Percentiles rank a stretch among this genome's conserved stretches.
Evolutionary conservation across 2,329 filamentous ascomycete genomes (phyloP).

Genomic region (Fusarium foetens): DNA sequence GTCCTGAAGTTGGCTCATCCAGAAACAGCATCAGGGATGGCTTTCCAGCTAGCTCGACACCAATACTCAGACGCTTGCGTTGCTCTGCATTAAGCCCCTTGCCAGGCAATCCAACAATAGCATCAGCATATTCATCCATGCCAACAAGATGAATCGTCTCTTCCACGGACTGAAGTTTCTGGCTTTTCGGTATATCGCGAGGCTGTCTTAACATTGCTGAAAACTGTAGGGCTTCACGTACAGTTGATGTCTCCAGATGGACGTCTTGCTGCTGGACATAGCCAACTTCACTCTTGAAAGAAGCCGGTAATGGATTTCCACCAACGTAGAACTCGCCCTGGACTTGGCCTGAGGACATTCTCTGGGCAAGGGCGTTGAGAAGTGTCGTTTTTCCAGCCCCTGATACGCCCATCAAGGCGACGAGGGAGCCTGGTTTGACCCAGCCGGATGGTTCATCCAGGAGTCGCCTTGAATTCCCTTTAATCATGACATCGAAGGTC

Average conservation of each 20-base stretch:
- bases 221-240: conserved; percentile 64
- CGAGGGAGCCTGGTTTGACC: not conserved
- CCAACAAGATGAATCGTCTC: conserved; percentile 70
- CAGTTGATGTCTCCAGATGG: conserved; percentile 64
- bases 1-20: conserved; percentile 63
- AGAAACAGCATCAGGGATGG: conserved; percentile 69
- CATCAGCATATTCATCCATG: conserved; percentile 74
- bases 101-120: conserved; percentile 71
- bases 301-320: not conserved
- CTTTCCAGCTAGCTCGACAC: conserved; percentile 66
- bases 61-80: conserved; percentile 70
- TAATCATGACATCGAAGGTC: not conserved
- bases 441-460: not conserved
- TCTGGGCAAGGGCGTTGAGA: not conserved
- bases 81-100: conserved; percentile 71
- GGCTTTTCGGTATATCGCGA: conserved; percentile 50
- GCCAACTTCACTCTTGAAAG: not conserved
- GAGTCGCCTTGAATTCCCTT: not conserved
- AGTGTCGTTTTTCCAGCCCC: conserved; percentile 3
- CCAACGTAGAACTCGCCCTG: not conserved
- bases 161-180: conserved; percentile 71
- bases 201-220: conserved; percentile 68
- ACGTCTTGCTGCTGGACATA: conserved; percentile 43
- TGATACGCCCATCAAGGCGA: conserved; percentile 6
- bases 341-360: not conserved